Base-by-base conservation (phyloP, 192 early-diverging fungal genomes). In the Allomyces javanicus region DNA sequence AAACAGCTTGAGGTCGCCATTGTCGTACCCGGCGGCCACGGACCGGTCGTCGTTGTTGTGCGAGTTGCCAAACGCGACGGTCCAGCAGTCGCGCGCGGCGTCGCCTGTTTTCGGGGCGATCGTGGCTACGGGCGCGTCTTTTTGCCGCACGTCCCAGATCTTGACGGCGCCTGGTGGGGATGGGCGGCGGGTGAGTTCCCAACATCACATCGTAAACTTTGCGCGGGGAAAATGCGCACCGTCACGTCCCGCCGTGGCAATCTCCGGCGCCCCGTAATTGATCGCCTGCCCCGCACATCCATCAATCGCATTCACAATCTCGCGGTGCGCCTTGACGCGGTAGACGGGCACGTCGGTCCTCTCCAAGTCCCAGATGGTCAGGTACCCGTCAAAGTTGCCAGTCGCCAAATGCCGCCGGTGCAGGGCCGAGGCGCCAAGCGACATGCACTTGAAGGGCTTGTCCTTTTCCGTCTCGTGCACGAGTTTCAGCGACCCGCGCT, bases 1-100 rank as follows among this genome's bases (percentile, higher is more conserved):
- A 72, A 89, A 87, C 67, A 88, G 63, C 66, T 85, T 83, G 2
- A 89, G 72, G 68, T 85, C 82, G 12, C 87, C 87, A 68, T 88
- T 87, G 63, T 88, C 87, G 71, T 88, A 89, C 17, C 87, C 87
- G 10, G 82, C 79, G 23, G 78, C 77, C 25, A 89, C 67, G 24
- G 78, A 68, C 24, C 84, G 73, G 25, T 85, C 84, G 40, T 75
- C 66, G 63, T 83, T 78, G 62, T 78, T 73, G 67, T 69, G 76
- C 17, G 74, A 76, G 67, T 81, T 88, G 81, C 87, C 87, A 73
- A 87, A 89, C 11, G 83, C 74, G 10, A 89, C 85, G 10, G 79
- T 70, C 87, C 87, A 89, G 9, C 79, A 72, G 68, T 89, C 87
- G 33, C 74, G 72, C 44, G 66, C 71, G 12, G 68, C 66, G 26